These are phyloP conservation scores for Boletus rufocinnamomeus DNA, from an alignment of 768 basidiomycete species.

Conservation along the genomic window DNA sequence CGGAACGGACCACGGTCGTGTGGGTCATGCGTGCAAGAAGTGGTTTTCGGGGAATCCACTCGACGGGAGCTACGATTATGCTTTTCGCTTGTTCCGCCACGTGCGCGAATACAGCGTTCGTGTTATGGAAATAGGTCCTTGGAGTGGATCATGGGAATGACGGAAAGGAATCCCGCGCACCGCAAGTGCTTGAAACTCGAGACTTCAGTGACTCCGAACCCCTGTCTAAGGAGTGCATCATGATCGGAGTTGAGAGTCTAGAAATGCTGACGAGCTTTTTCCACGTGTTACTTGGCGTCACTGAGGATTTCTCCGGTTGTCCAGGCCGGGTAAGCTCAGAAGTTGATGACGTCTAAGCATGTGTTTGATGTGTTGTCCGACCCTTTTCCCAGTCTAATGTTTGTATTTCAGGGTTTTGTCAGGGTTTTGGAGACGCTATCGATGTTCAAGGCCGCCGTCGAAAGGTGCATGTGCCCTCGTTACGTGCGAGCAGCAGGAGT, in stretches of 20 bases:
- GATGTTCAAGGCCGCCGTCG: neutral
- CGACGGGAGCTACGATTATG: neutral
- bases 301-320: neutral
- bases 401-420: neutral
- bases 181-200: neutral
- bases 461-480: slow-evolving; percentile 2
- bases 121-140: neutral
- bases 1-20: slow-evolving; percentile 5
- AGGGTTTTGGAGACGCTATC: neutral
- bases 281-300: slow-evolving; percentile 7
- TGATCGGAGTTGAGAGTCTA: neutral
- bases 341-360: neutral
- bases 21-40: neutral
- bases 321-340: neutral
- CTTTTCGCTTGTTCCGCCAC: neutral
- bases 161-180: neutral
- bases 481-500: slow-evolving; percentile 10
- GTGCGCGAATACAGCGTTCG: neutral
- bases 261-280: neutral
- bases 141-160: neutral
- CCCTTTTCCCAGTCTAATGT: neutral
- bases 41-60: slow-evolving; percentile 1
- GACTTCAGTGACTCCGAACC: neutral
- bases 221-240: neutral
- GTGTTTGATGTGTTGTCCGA: neutral